A percentile compares a stretch with the other conserved stretches of the same genome.
Evolutionary conservation across 805 yeast genomes (phyloP).

Genomic region (Maudiozyma pseudohumilis): DNA sequence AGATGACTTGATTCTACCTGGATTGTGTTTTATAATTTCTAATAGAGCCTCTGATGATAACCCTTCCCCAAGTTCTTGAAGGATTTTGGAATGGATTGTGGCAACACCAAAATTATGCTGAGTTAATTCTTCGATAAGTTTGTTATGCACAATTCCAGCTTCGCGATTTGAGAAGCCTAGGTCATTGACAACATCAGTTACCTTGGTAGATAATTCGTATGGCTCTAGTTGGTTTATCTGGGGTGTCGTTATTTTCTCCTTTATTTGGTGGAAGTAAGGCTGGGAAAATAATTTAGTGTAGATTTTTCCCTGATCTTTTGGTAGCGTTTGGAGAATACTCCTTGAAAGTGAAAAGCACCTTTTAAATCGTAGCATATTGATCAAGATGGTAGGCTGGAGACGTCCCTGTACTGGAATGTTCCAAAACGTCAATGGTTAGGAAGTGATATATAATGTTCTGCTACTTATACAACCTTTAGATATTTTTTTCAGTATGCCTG

Average conservation of each 20-base stretch:
- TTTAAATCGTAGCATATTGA: neutral
- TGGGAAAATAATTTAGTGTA: constrained; percentile 9
- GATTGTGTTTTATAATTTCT: constrained; percentile 35
- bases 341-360: neutral
- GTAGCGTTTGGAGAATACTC: neutral
- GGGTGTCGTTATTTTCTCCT: constrained; percentile 4
- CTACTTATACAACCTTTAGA: too few species aligned
- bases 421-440: too few species aligned
- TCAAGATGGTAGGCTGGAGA: too few species aligned
- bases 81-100: constrained; percentile 22
- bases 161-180: constrained; percentile 7
- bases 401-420: too few species aligned
- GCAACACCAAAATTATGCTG: constrained; percentile 27
- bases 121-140: constrained; percentile 23
- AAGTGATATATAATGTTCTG: too few species aligned
- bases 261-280: constrained; percentile 9
- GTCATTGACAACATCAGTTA: constrained; percentile 9
- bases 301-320: neutral
- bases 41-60: constrained; percentile 19
- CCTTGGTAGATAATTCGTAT: constrained; percentile 14
- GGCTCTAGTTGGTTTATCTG: constrained; percentile 17
- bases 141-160: constrained; percentile 18
- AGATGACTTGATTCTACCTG: constrained; percentile 44
- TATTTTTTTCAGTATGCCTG: too few species aligned
- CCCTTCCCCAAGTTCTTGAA: constrained; percentile 15